Percentiles rank a stretch among this genome's conserved stretches.
phyloP scores from a whole-genome alignment of 495 filamentous ascomycete genomes.

The Tetracladium setigerum region DNA sequence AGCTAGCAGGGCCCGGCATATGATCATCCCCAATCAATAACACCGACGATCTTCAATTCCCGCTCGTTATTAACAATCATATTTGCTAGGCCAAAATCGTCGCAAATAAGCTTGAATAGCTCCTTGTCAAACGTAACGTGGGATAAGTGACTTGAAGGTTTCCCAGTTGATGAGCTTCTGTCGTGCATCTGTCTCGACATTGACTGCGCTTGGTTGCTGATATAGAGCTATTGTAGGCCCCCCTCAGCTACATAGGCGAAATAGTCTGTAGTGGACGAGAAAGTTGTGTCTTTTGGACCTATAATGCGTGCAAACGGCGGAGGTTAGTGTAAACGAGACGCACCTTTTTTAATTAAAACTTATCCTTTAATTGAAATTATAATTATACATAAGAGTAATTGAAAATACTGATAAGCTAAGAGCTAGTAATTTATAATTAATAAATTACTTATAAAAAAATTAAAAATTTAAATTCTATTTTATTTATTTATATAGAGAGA shows the following conservation, averaged over 20 bases:
- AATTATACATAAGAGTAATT: too few species aligned
- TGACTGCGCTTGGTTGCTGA: slow-evolving; percentile 9
- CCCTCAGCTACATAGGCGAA: slow-evolving; percentile 14
- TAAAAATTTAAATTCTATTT: too few species aligned
- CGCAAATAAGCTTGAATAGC: slow-evolving; percentile 29
- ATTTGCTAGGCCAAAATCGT: slow-evolving; percentile 31
- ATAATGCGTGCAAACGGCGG: too few species aligned
- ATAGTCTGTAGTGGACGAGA: slow-evolving; percentile 10
- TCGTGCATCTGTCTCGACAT: slow-evolving; percentile 5
- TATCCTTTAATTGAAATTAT: too few species aligned
- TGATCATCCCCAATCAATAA: slow-evolving; percentile 31
- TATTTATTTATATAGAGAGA: too few species aligned
- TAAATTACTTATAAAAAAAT: too few species aligned
- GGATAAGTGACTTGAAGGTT: slow-evolving; percentile 8
- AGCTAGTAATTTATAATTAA: too few species aligned
- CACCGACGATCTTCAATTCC: slow-evolving; percentile 26
- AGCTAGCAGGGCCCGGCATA: slow-evolving; percentile 31
- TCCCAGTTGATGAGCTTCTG: slow-evolving; percentile 7
- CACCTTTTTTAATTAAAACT: too few species aligned
- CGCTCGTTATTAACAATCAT: slow-evolving; percentile 24
- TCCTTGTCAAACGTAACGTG: slow-evolving; percentile 3
- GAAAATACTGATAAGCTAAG: too few species aligned
- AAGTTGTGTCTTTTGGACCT: too few species aligned
- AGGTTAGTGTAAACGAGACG: too few species aligned
- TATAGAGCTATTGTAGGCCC: slow-evolving; percentile 10